These are phyloP conservation scores for Malassezia dermatis DNA, from an alignment of 1,284 basidiomycete species.

Conservation along the genomic window DNA sequence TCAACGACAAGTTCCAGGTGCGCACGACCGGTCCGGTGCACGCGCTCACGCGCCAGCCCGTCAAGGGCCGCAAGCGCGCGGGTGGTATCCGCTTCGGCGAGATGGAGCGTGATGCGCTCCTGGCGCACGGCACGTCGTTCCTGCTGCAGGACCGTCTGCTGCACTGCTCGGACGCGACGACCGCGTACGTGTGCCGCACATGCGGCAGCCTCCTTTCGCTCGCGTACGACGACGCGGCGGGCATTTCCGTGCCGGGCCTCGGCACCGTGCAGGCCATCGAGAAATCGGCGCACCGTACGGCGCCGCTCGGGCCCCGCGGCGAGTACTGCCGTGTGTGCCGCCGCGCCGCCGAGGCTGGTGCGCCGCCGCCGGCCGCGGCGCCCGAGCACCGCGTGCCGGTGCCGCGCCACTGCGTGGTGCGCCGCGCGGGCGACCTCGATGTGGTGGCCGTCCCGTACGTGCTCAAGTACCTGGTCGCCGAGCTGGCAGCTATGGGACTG, in stretches of 20 bases:
- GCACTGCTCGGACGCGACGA: conserved; percentile 99
- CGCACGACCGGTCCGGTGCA: conserved; percentile 95
- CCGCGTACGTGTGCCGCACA: conserved; percentile 90
- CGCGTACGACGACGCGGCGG: conserved; percentile 49
- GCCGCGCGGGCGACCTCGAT: conserved; percentile 31
- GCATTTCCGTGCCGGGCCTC: conserved; percentile 7
- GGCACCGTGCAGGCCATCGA: conserved; percentile 24
- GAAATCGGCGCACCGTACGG: conserved; percentile 10
- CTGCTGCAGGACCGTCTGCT: conserved; percentile 93
- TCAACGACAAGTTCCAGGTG: conserved; percentile 98
- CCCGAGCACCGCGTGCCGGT: conserved; percentile 22
- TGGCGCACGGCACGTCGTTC: conserved; percentile 97
- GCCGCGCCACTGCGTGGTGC: conserved; percentile 20
- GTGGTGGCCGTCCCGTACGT: conserved; percentile 78
- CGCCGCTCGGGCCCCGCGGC: conserved; percentile 36
- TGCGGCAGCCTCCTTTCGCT: conserved; percentile 92
- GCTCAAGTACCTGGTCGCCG: conserved; percentile 52
- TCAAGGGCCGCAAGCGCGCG: conserved; percentile 96
- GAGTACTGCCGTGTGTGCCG: conserved; percentile 44
- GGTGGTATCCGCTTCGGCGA: conserved; percentile 99
- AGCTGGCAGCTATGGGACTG: conserved; percentile 56
- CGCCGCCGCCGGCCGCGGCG: not conserved
- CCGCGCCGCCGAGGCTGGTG: conserved; percentile 8
- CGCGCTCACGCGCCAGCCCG: conserved; percentile 85
- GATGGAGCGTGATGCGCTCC: conserved; percentile 97